phyloP scores from a whole-genome alignment of 73 alveolate species.

The Tetrahymena thermophila region DNA sequence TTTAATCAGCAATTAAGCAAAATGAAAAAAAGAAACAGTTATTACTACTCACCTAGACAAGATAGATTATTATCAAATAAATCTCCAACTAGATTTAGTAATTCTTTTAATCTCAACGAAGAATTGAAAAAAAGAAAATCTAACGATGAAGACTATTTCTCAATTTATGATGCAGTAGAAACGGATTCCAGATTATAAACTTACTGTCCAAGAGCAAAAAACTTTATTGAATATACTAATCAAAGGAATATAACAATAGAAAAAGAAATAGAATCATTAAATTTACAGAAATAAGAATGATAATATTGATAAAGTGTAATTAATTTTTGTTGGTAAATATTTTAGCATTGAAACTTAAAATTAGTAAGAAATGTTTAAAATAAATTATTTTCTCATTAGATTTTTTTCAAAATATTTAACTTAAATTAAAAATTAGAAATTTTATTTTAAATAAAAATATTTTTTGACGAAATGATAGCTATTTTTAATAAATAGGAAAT shows the following conservation, averaged over 20 bases:
- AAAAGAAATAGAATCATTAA: background rate
- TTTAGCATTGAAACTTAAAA: no score
- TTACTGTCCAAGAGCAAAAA: background rate
- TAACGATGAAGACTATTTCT: background rate
- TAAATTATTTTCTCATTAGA: no score
- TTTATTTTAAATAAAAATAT: no score
- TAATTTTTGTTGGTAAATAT: no score
- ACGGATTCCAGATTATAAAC: background rate
- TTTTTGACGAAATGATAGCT: no score
- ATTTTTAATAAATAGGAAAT: no score
- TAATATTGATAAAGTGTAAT: no score
- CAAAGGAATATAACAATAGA: background rate
- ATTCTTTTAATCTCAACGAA: no score
- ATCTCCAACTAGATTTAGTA: background rate
- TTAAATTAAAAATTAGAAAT: no score
- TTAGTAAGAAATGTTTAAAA: no score
- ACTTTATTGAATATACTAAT: background rate
- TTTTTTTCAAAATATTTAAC: no score
- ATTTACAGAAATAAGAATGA: no score
- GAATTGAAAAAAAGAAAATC: background rate
- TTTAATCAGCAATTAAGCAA: background rate
- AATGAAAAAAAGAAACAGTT: background rate
- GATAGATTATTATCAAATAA: background rate
- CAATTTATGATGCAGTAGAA: background rate
- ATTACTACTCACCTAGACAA: background rate